These are phyloP conservation scores for Vitis hybrid DNA, from an alignment of 177 flowering plant genomes.

Conservation along the genomic window DNA sequence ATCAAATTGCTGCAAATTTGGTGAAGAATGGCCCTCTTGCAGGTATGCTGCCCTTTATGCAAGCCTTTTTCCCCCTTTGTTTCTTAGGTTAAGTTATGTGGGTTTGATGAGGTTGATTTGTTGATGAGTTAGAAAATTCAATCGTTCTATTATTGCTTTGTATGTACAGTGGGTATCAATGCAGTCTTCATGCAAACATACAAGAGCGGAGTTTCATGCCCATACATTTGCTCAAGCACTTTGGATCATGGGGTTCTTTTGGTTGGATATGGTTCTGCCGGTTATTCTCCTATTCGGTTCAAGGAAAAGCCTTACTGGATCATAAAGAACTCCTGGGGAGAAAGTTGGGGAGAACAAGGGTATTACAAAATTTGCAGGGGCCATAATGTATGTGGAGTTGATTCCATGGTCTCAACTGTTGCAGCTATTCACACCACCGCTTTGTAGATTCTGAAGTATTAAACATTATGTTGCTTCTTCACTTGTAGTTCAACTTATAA, in stretches of 20 bases:
- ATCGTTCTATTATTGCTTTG: background rate
- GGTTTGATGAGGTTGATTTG: background rate
- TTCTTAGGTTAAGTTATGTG: no score
- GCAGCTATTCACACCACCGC: conserved; percentile 34
- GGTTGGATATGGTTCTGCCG: conserved; percentile 84
- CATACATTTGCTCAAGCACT: conserved; percentile 63
- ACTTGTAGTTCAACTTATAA: background rate
- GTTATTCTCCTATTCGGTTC: conserved; percentile 70
- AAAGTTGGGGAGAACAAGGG: conserved; percentile 86
- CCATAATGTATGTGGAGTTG: conserved; percentile 78
- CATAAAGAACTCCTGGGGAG: conserved; percentile 96
- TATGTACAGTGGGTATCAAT: conserved; percentile 80
- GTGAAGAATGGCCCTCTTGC: conserved; percentile 95
- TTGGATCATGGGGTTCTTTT: conserved; percentile 89
- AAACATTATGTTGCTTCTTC: no score
- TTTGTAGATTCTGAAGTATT: no score
- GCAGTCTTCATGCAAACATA: conserved; percentile 93
- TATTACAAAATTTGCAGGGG: conserved; percentile 92
- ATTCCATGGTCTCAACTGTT: conserved; percentile 89
- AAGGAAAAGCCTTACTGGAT: conserved; percentile 96
- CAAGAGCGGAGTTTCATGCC: conserved; percentile 84
- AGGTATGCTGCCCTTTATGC: conserved; percentile 32
- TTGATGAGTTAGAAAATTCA: no score
- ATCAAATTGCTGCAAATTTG: conserved; percentile 92
- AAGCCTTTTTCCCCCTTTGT: background rate